Evolutionary conservation across 768 basidiomycete genomes (phyloP).

Genomic region (Auriscalpium vulgare): DNA sequence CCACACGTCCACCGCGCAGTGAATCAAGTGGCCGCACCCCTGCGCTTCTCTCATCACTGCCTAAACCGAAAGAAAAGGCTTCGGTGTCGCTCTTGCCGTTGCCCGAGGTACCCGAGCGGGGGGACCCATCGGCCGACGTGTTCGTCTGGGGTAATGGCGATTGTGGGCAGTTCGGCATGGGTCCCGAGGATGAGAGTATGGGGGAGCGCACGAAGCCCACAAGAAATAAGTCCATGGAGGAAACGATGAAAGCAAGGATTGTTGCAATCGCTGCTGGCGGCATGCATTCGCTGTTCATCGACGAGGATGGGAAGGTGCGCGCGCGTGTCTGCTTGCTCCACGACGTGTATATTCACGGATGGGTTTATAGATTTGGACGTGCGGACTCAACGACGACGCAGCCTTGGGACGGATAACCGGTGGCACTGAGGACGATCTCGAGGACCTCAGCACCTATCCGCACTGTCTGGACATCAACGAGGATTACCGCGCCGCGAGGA

Average conservation of each 20-base stretch:
- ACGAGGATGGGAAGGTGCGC: conserved; percentile 85
- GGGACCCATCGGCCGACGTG: conserved; percentile 60
- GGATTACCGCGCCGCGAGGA: conserved; percentile 74
- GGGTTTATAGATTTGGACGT: conserved; percentile 64
- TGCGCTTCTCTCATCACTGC: background rate
- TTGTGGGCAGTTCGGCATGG: conserved; percentile 93
- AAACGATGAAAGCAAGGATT: conserved; percentile 69
- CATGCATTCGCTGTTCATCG: conserved; percentile 82
- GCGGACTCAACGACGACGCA: conserved; percentile 83
- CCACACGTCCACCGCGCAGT: conserved; percentile 4
- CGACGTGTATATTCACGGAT: background rate
- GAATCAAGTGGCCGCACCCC: background rate
- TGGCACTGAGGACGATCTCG: conserved; percentile 44
- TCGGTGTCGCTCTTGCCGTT: conserved; percentile 21
- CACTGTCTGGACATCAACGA: conserved; percentile 50
- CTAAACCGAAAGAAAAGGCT: background rate
- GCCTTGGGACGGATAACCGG: conserved; percentile 76
- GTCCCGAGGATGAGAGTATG: conserved; percentile 45
- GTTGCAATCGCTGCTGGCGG: conserved; percentile 80
- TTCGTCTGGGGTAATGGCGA: conserved; percentile 92
- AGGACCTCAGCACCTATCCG: conserved; percentile 53
- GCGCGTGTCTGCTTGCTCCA: background rate
- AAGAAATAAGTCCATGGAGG: conserved; percentile 69
- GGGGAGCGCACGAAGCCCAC: conserved; percentile 72
- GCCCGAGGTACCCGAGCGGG: conserved; percentile 46